Base-by-base conservation (phyloP, 169 alveolate genomes). In the Miamiensis avidus region DNA sequence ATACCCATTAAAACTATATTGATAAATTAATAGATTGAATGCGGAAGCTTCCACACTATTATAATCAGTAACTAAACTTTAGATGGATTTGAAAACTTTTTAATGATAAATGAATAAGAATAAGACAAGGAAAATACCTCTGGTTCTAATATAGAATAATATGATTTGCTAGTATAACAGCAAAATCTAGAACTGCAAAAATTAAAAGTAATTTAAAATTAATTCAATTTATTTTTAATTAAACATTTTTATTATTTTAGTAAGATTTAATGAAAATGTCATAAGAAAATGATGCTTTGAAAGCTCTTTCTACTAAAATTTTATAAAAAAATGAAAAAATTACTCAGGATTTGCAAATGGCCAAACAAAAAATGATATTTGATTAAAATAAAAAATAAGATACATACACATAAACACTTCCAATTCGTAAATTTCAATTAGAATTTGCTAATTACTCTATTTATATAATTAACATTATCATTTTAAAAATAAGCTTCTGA, bases 21-120 rank as follows among this genome's bases (percentile, higher is more conserved):
- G n/a, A n/a, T n/a, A n/a, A n/a, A n/a, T n/a, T n/a, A n/a, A 34
- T 84, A 89, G 79, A 79, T 91, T 31, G 74, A 89, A 34, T 89
- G 96, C 82, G 97, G 97, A 1, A 90, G 88, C 26, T 94, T 91
- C 86, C 95, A 94, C 81, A 88, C 89, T 75, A 49, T 93, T 6
- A 75, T 85, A n/a, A 29, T 89, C 26, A 11, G 26, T 4, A 49
- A 49, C 20, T 11, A 49, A 11, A 4, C 69, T 49, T 49, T 49
- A 49, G 4, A 49, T 11, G 69, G 69, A 49, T 49, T 11, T 11
- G 20, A 49, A 11, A 49, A 49, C 20, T 49, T 49, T 49, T 11
- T 49, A 31, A 65, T 29, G 25, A 65, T 65, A 82, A 26, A 25
- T 20, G 65, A 73, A 85, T 76, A 34, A 31, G 76, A 29, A 34